These are phyloP conservation scores for Cryptosporidium felis DNA, from an alignment of 169 alveolate species.

Conservation along the genomic window DNA sequence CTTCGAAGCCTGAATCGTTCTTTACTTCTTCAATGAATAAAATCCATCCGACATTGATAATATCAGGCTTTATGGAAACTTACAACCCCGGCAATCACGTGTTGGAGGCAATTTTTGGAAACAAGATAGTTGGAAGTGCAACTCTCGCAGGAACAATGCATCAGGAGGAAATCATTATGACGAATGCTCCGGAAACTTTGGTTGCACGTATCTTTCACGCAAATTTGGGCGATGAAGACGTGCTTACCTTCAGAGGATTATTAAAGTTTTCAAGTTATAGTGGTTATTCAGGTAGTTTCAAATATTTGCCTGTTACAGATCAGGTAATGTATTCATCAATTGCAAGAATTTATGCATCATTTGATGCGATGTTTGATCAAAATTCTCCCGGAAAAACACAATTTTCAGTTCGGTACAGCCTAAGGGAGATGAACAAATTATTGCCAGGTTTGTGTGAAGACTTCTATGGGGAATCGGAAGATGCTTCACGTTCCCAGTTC, in stretches of 20 bases:
- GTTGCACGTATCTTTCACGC: constrained; percentile 8
- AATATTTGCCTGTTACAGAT: neutral
- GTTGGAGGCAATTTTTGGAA: constrained; percentile 28
- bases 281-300: neutral
- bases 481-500: neutral
- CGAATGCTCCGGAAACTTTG: constrained; percentile 27
- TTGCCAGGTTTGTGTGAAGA: neutral
- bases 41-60: neutral
- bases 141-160: neutral
- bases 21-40: neutral
- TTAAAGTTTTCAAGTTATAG: neutral
- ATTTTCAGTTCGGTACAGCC: neutral
- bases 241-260: constrained; percentile 11
- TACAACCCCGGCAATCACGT: constrained; percentile 17
- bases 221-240: neutral
- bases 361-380: neutral
- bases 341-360: constrained; percentile 1
- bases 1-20: neutral
- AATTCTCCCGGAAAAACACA: neutral
- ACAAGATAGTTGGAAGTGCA: constrained; percentile 11
- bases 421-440: constrained; percentile 28
- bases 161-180: constrained; percentile 45
- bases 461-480: constrained; percentile 14
- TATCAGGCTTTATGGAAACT: constrained; percentile 22
- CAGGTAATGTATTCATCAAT: neutral